phyloP scores from a whole-genome alignment of 1,284 basidiomycete genomes.

The Dichomitus squalens region DNA sequence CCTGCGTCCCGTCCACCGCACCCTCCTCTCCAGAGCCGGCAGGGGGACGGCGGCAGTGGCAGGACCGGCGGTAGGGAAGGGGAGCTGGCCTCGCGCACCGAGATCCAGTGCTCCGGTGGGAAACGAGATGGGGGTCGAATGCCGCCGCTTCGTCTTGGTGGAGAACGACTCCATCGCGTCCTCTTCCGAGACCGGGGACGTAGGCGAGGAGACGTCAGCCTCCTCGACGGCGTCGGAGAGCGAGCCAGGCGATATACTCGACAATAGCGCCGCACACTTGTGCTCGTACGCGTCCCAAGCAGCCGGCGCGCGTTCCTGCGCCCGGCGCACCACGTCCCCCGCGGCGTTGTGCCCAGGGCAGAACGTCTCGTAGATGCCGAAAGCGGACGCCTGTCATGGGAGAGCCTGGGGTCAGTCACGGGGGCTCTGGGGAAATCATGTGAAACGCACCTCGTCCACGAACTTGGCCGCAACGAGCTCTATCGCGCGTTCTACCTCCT shows the following conservation, averaged over 20 bases:
- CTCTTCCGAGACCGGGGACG: slow-evolving; percentile 13
- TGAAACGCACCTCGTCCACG: slow-evolving; percentile 27
- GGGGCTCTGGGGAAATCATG: background rate
- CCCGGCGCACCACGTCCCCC: slow-evolving; percentile 66
- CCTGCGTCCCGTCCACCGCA: slow-evolving; percentile 33
- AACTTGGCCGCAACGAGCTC: slow-evolving; percentile 30
- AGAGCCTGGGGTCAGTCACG: background rate
- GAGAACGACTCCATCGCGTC: slow-evolving; percentile 1
- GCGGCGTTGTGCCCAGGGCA: slow-evolving; percentile 86
- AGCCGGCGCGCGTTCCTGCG: slow-evolving; percentile 57
- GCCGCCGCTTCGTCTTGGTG: slow-evolving; percentile 21
- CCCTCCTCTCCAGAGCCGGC: slow-evolving; percentile 11
- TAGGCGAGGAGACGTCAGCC: slow-evolving; percentile 5
- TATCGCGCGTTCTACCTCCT: slow-evolving; percentile 30
- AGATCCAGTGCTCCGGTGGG: background rate
- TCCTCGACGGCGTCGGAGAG: slow-evolving; percentile 6
- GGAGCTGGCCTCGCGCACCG: slow-evolving; percentile 5
- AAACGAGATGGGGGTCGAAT: slow-evolving; percentile 23
- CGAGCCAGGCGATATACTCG: slow-evolving; percentile 19
- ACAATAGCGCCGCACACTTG: slow-evolving; percentile 44
- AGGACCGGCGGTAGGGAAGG: slow-evolving; percentile 10
- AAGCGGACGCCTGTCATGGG: slow-evolving; percentile 60
- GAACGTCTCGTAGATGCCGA: slow-evolving; percentile 80
- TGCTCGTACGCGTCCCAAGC: slow-evolving; percentile 87
- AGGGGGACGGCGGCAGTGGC: slow-evolving; percentile 3